A percentile compares a stretch with the other conserved stretches of the same genome.
Evolutionary conservation across 1,284 basidiomycete genomes (phyloP).

Genomic region (Porphyrellus sp.): DNA sequence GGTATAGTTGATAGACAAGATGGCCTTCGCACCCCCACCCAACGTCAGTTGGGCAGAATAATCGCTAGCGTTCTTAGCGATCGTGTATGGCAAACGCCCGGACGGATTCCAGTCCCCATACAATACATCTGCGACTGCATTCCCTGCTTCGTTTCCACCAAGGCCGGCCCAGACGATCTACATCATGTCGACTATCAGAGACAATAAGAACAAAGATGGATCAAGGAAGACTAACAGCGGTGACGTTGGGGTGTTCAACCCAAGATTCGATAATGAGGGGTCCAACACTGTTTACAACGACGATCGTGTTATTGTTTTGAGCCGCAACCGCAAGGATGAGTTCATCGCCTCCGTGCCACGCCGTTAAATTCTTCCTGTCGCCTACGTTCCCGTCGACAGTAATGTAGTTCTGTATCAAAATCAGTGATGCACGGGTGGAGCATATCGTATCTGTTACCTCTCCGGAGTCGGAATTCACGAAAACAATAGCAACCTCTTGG

Average conservation of each 20-base stretch:
- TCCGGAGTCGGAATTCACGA: conserved; percentile 41
- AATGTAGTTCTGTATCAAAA: conserved; percentile 43
- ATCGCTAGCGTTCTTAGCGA: conserved; percentile 43
- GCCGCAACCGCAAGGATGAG: conserved; percentile 37
- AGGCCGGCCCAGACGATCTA: conserved; percentile 47
- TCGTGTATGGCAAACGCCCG: conserved; percentile 57
- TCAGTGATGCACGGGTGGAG: conserved; percentile 5
- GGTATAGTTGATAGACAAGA: conserved; percentile 37
- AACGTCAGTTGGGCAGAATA: conserved; percentile 36
- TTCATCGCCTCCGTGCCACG: conserved; percentile 56
- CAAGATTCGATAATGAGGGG: conserved; percentile 50
- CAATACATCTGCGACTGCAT: conserved; percentile 39
- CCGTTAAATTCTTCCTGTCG: conserved; percentile 51
- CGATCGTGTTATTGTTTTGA: conserved; percentile 52
- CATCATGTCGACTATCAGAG: conserved; percentile 1
- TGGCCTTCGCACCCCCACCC: conserved; percentile 23
- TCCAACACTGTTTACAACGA: conserved; percentile 55
- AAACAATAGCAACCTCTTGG: conserved; percentile 38
- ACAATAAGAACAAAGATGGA: background rate
- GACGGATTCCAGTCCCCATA: conserved; percentile 53
- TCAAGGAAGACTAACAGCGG: conserved; percentile 35
- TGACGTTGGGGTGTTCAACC: conserved; percentile 52
- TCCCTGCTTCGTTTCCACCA: conserved; percentile 61
- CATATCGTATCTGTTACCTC: conserved; percentile 21
- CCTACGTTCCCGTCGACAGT: conserved; percentile 50